Evolutionary conservation across 495 filamentous ascomycete species (phyloP).

Genomic region (Penicillium parvum): DNA sequence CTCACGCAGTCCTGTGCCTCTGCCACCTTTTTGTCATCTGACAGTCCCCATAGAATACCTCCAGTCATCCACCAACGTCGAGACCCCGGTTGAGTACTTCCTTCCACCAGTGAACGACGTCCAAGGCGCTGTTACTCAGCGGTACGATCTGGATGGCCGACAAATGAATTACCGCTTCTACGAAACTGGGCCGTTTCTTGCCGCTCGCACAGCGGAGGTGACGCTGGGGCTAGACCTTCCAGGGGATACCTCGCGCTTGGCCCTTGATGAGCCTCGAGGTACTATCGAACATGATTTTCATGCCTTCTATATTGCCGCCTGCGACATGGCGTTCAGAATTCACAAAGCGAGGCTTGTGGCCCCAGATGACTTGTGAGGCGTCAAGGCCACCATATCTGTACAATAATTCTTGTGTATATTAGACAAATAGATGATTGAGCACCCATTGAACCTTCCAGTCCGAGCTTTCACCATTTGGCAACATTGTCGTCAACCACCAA

Average conservation of each 20-base stretch:
- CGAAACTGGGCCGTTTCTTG: slow-evolving; percentile 32
- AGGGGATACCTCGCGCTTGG: neutral
- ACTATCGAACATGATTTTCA: slow-evolving; percentile 27
- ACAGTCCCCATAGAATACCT: slow-evolving; percentile 23
- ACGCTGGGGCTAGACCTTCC: slow-evolving; percentile 27
- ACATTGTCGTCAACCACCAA: too few relatives aligned
- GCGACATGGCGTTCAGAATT: slow-evolving; percentile 35
- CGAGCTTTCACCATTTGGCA: too few relatives aligned
- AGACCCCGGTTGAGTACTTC: slow-evolving; percentile 31
- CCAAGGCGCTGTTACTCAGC: slow-evolving; percentile 21
- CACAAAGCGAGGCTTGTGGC: slow-evolving; percentile 6
- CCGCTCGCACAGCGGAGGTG: slow-evolving; percentile 26
- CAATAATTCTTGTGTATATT: neutral
- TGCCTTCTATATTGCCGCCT: slow-evolving; percentile 35
- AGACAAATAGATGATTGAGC: slow-evolving; percentile 5
- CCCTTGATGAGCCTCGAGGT: slow-evolving; percentile 2
- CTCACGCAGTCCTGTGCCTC: slow-evolving; percentile 4
- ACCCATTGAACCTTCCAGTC: too few relatives aligned
- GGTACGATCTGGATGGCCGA: slow-evolving; percentile 29
- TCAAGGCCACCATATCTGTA: neutral
- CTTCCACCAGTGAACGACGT: slow-evolving; percentile 29
- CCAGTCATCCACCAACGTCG: neutral
- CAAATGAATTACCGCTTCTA: slow-evolving; percentile 28
- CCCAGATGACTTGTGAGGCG: neutral
- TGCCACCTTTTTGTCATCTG: slow-evolving; percentile 32